Evolutionary conservation across 2,329 filamentous ascomycete genomes (phyloP).

Genomic region (Metarhizium album): DNA sequence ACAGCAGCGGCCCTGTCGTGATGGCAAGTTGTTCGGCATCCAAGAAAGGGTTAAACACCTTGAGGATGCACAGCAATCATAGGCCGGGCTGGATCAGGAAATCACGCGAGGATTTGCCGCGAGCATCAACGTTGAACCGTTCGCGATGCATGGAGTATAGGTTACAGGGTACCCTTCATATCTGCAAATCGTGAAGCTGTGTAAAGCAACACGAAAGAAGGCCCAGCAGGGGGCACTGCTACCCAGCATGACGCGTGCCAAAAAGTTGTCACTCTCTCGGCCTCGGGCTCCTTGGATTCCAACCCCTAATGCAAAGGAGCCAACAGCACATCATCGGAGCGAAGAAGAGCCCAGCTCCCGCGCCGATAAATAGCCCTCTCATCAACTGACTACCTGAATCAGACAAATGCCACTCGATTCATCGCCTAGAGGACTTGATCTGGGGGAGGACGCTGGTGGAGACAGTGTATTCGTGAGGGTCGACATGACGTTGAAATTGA

Average conservation of each 20-base stretch:
- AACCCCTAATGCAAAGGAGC: neutral
- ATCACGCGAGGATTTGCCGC: too few relatives aligned
- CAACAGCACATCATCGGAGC: slow-evolving; percentile 1
- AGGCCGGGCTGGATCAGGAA: too few relatives aligned
- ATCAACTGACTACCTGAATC: neutral
- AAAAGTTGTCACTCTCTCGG: neutral
- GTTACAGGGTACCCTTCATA: too few relatives aligned
- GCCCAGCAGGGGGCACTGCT: neutral
- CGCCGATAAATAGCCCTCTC: slow-evolving; percentile 1
- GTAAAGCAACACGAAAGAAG: too few relatives aligned
- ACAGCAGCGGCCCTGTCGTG: too few relatives aligned
- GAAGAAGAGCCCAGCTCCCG: neutral
- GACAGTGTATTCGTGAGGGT: neutral
- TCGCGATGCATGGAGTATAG: too few relatives aligned
- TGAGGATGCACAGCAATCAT: too few relatives aligned
- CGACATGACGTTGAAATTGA: neutral
- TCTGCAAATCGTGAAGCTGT: too few relatives aligned
- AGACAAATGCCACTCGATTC: neutral
- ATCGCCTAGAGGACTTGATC: neutral
- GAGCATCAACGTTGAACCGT: too few relatives aligned
- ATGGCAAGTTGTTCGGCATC: too few relatives aligned
- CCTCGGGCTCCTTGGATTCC: neutral
- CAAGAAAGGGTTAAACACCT: too few relatives aligned
- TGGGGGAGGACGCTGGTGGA: neutral
- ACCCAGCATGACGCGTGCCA: neutral